Evolutionary conservation across 2,329 filamentous ascomycete genomes (phyloP).

Genomic region (Fusarium domesticum): DNA sequence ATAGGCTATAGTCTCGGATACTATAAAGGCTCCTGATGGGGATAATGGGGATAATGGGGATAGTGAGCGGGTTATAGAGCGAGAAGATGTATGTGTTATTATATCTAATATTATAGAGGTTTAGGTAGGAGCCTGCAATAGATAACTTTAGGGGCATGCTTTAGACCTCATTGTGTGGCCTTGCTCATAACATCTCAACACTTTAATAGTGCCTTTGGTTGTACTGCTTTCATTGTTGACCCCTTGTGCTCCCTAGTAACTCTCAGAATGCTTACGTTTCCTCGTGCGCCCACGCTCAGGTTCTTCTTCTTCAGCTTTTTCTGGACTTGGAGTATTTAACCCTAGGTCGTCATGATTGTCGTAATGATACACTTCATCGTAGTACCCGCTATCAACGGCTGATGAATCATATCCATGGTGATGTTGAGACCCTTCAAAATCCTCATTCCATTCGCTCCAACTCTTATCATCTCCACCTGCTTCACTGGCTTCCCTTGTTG

Average conservation of each 20-base stretch:
- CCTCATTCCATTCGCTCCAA: neutral
- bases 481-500: neutral
- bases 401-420: too few species aligned
- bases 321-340: too few species aligned
- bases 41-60: conserved; percentile 1
- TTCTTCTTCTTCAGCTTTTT: too few species aligned
- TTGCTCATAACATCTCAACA: neutral
- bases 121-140: conserved; percentile 1
- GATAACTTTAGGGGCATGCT: conserved; percentile 10
- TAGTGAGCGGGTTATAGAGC: conserved; percentile 2
- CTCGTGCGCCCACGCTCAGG: too few species aligned
- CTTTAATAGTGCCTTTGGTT: neutral
- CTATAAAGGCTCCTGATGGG: neutral
- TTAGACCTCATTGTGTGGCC: conserved; percentile 4
- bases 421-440: too few species aligned
- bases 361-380: too few species aligned
- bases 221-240: neutral
- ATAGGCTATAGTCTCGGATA: neutral
- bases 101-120: neutral
- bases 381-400: too few species aligned
- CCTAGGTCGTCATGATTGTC: too few species aligned
- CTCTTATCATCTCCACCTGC: neutral
- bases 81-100: conserved; percentile 1
- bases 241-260: too few species aligned
- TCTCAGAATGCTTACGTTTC: too few species aligned